Conservation (phyloP, 208 protist genomes). For the Porcisia deanei region DNA sequence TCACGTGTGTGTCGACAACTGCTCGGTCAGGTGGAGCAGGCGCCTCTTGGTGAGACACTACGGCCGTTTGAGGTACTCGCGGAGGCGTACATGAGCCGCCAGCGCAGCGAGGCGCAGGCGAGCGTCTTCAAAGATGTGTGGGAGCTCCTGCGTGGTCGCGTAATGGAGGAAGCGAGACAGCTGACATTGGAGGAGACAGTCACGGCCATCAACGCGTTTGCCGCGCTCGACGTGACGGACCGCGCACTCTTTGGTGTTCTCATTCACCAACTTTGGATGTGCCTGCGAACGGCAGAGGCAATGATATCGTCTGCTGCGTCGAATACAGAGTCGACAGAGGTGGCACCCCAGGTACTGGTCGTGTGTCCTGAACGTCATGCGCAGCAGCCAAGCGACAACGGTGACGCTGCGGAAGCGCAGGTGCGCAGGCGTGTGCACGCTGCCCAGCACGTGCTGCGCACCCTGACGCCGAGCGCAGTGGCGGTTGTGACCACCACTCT, state of each 20-base stretch:
- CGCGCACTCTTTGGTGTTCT: conserved; percentile 61
- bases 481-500: conserved; percentile 46
- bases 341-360: not conserved
- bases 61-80: conserved; percentile 56
- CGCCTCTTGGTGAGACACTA: conserved; percentile 49
- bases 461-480: conserved; percentile 64
- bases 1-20: conserved; percentile 71
- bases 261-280: conserved; percentile 49
- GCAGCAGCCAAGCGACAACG: not conserved
- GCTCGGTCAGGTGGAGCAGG: conserved; percentile 57
- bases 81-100: conserved; percentile 66
- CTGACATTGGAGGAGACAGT: conserved; percentile 39
- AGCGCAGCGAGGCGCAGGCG: conserved; percentile 39
- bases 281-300: conserved; percentile 17
- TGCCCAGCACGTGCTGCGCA: conserved; percentile 33
- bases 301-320: not conserved
- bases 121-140: conserved; percentile 80
- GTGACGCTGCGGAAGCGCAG: conserved; percentile 2
- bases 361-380: not conserved
- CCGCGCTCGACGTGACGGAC: conserved; percentile 70
- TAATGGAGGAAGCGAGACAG: conserved; percentile 40
- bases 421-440: conserved; percentile 8
- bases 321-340: not conserved
- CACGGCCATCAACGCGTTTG: conserved; percentile 67
- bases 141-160: conserved; percentile 66